A percentile compares a stretch with the other conserved stretches of the same genome.
phyloP scores from a whole-genome alignment of 805 yeast genomes.

The Candida ponderosae region DNA sequence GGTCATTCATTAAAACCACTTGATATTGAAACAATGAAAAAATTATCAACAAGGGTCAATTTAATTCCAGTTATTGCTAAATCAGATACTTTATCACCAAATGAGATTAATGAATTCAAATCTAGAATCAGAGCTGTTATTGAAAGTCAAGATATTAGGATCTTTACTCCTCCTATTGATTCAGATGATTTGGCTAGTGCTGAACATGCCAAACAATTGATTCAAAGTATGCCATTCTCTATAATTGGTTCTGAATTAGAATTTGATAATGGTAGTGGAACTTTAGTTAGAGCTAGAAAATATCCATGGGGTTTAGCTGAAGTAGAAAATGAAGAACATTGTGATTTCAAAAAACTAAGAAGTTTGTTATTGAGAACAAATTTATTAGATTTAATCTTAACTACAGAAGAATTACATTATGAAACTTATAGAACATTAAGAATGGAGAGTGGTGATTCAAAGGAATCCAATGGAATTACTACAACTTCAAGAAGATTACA shows the following conservation, averaged over 20 bases:
- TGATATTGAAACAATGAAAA: slow-evolving; percentile 85
- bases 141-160: slow-evolving; percentile 74
- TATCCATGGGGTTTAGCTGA: slow-evolving; percentile 91
- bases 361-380: slow-evolving; percentile 72
- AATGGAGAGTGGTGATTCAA: slow-evolving; percentile 41
- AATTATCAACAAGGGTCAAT: slow-evolving; percentile 71
- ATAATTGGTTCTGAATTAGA: slow-evolving; percentile 72
- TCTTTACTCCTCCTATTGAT: slow-evolving; percentile 80
- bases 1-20: slow-evolving; percentile 83
- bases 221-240: slow-evolving; percentile 84
- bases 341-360: slow-evolving; percentile 80
- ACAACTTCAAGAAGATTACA: slow-evolving; percentile 46
- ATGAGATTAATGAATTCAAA: slow-evolving; percentile 63
- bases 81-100: slow-evolving; percentile 74
- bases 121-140: slow-evolving; percentile 73
- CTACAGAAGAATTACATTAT: slow-evolving; percentile 77
- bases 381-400: slow-evolving; percentile 71
- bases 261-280: slow-evolving; percentile 55
- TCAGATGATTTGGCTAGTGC: slow-evolving; percentile 66
- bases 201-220: slow-evolving; percentile 73
- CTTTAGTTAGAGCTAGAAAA: slow-evolving; percentile 66
- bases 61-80: slow-evolving; percentile 86
- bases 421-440: slow-evolving; percentile 71
- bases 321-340: slow-evolving; percentile 78
- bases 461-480: slow-evolving; percentile 24